Evolutionary conservation across 495 filamentous ascomycete species (phyloP).

Genomic region (Daldinia vernicosa): DNA sequence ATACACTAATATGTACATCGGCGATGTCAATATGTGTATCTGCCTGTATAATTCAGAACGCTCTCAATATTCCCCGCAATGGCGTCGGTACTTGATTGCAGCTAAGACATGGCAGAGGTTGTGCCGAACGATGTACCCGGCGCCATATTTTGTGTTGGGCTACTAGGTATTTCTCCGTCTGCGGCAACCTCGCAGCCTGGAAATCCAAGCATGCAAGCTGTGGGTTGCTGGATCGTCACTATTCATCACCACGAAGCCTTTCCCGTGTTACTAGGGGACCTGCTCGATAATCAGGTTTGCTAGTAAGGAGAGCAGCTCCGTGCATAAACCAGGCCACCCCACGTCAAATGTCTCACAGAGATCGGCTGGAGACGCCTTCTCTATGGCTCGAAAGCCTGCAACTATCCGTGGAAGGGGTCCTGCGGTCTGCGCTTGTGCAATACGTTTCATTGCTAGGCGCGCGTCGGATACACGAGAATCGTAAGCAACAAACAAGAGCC

Average conservation of each 20-base stretch:
- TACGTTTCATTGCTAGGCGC: constrained; percentile 38
- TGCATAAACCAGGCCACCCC: constrained; percentile 32
- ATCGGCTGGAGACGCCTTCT: constrained; percentile 34
- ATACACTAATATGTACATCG: neutral
- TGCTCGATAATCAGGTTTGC: constrained; percentile 32
- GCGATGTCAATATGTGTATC: neutral
- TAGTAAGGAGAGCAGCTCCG: constrained; percentile 18
- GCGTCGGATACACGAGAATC: constrained; percentile 31
- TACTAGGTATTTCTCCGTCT: constrained; percentile 10
- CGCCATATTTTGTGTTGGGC: constrained; percentile 22
- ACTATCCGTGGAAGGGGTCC: constrained; percentile 33
- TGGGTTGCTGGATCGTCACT: neutral
- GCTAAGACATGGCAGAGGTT: constrained; percentile 33
- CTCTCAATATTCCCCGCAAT: constrained; percentile 25
- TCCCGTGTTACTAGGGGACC: constrained; percentile 16
- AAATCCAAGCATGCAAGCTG: neutral
- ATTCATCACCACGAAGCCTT: constrained; percentile 13
- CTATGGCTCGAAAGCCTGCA: constrained; percentile 40
- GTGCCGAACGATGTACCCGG: constrained; percentile 21
- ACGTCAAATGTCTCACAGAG: constrained; percentile 39
- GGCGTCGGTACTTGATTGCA: constrained; percentile 9
- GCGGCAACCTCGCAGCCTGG: neutral
- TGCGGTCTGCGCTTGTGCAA: constrained; percentile 19
- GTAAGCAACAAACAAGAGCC: constrained; percentile 32
- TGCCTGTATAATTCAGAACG: constrained; percentile 1